Evolutionary conservation across 148 eudicot species (phyloP), one percentile per base, ranked within the genome.

Genomic region (Rhododendron kiyosumense): DNA sequence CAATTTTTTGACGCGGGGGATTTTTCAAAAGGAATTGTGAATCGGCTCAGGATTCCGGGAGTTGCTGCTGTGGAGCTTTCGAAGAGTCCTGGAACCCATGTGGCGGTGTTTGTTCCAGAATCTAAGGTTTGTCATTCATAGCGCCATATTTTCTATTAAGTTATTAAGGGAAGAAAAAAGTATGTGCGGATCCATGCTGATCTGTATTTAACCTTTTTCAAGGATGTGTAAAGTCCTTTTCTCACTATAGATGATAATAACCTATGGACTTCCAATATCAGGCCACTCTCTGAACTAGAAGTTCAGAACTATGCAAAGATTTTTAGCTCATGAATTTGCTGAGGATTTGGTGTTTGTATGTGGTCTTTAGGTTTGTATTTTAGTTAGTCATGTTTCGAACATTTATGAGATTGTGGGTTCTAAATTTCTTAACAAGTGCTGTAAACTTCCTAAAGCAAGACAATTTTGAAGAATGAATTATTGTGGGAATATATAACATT

Each of bases 101-200:
- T 97, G 85, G 99, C 99, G 38, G 91, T 91, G 22, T 97, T 91
- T 91, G 94, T 95, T 93, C 94, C 99, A 75, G 99, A 97, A 89
- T 91, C 98, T 36, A 95, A 95, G 99, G 99, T 97, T 77, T 91
- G 88, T 83, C 63, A 77, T 88, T 75, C 24, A 54, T 41, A n/a
- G 38, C 88, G 84, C 61, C 79, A 43, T 52, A 48, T 78, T 52
- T 15, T 69, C 24, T 59, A 46, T 30, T n/a, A 57, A 26, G 57
- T 51, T 48, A 15, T 46, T 43, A 10, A 13, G n/a, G 45, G 30
- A 87, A 34, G 36, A 67, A 5, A 13, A 24, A 78, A 54, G 41
- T 17, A 10, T 1, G 74, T 13, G 17, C 18, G 45, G 13, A 89
- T 54, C 17, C 34, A 36, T 69, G 73, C 45, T 10, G 17, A 61